Base-by-base conservation (phyloP, 75 land plant species). In the Picea glauca region DNA sequence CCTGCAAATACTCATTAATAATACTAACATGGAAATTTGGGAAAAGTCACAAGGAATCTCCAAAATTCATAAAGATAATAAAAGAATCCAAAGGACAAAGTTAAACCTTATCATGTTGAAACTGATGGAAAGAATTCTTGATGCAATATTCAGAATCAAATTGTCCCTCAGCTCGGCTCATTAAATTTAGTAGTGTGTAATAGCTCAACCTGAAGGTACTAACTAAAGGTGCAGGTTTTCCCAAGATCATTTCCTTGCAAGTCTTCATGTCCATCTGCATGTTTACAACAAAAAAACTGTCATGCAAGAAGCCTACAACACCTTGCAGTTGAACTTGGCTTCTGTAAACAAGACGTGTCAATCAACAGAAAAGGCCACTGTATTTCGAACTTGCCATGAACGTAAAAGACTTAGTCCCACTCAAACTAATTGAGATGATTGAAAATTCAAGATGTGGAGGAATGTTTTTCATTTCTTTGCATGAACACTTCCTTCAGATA, bases 231-330 rank as follows among this genome's bases (percentile, higher is more conserved):
- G 98, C 98, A 62, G 98, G 95, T 80, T 89, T 93, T 59, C 98
- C 98, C 80, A 91, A 76, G 74, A 95, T 83, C 96, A 95, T 92
- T 63, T 93, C 94, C 73, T 82, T 95, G 58, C 96, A 83, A 15
- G 91, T 82, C 66, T 87, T 88, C 94, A 94, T 89, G 64, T 96
- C 97, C 98, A 96, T 90, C 99, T 96, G 87, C 57, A 67, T 76
- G 15, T 40, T 65, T 58, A 40, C 32, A 30, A 30, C 17, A 14
- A 1, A 38, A 78, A 4, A 78, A 78, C 9, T 43, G 14, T n/a
- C 43, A 70, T n/a, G 20, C 43, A 9, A 13, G 3, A 43, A n/a
- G 20, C 11, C 0, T 70, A 21, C 74, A 70, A 43, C 11, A 38
- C 23, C 50, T 66, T n/a, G 20, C 54, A 43, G 43, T n/a, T 70